Base-by-base conservation (phyloP, 2,329 filamentous ascomycete genomes). In the Paecilomyces fulvus region DNA sequence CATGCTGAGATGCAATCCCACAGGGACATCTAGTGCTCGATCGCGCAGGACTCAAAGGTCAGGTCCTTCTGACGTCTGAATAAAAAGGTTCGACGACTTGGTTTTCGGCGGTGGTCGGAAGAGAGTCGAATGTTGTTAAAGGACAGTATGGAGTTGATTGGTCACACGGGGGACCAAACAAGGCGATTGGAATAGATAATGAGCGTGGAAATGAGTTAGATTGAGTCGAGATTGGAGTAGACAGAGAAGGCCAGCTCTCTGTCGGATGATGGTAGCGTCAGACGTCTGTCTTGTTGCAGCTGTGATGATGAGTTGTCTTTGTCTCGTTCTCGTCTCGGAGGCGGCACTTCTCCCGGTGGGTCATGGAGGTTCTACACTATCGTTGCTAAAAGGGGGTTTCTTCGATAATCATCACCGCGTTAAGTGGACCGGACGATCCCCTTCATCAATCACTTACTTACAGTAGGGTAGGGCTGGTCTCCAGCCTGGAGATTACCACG, bases 171-270 rank as follows among this genome's bases (percentile, higher is more conserved):
- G 14, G n/a, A 43, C 37, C 37, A 43, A 20, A 43, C 37, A 43
- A 17, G 14, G 37, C 37, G 37, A 7, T 43, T 43, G n/a, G 33
- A 17, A 11, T 23, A 4, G 11, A 20, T 48, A 30, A 25, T 30
- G 20, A 46, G 25, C 51, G 17, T 37, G 52, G 23, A 48, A 31
- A 33, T 12, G 21, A 46, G 33, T 21, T 17, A 23, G 25, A 21
- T 14, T 25, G 49, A 28, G 31, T 30, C 31, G n/a, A 17, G 52
- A 31, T 30, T 14, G 21, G 14, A 14, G 37, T 9, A 37, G 43
- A 30, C 55, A 57, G 55, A 57, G 46, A 14, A 57, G 55, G 54
- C 55, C 55, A 54, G 55, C 55, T 57, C 52, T 53, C 52, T 53
- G 52, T 31, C 48, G 25, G 43, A 28, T 28, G 49, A 23, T 28